These are phyloP conservation scores for Kodamaea fungicola DNA, from an alignment of 1,139 yeast genomes.

Conservation along the genomic window DNA sequence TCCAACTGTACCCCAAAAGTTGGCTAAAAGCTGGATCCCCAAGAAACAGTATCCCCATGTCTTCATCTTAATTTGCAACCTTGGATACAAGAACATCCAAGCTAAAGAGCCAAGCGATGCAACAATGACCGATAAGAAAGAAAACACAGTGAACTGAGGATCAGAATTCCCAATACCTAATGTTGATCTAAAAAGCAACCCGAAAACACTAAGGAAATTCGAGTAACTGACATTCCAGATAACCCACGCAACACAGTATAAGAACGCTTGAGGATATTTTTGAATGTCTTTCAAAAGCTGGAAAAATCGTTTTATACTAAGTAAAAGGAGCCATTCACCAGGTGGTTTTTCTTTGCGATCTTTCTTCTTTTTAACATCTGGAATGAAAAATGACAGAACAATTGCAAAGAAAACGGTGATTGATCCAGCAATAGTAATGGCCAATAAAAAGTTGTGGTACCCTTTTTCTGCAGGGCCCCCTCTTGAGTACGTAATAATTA, in stretches of 20 bases:
- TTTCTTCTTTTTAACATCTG: slow-evolving; percentile 25
- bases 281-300: slow-evolving; percentile 23
- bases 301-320: slow-evolving; percentile 27
- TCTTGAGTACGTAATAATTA: slow-evolving; percentile 33
- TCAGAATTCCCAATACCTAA: slow-evolving; percentile 40
- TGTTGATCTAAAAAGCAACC: slow-evolving; percentile 38
- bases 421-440: slow-evolving; percentile 41
- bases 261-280: slow-evolving; percentile 35
- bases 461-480: slow-evolving; percentile 28
- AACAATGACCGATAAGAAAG: slow-evolving; percentile 34
- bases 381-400: slow-evolving; percentile 28
- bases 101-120: slow-evolving; percentile 34
- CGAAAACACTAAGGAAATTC: slow-evolving; percentile 37
- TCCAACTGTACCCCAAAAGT: slow-evolving; percentile 45
- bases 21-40: slow-evolving; percentile 27
- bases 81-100: slow-evolving; percentile 39
- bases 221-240: slow-evolving; percentile 41
- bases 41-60: slow-evolving; percentile 36
- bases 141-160: slow-evolving; percentile 39
- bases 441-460: slow-evolving; percentile 34
- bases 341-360: slow-evolving; percentile 20
- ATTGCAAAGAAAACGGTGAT: slow-evolving; percentile 29
- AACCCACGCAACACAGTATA: slow-evolving; percentile 42
- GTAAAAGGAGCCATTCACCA: slow-evolving; percentile 19
- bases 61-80: slow-evolving; percentile 22